Conservation (phyloP, 495 filamentous ascomycete genomes). For the Penicillium soppii region DNA sequence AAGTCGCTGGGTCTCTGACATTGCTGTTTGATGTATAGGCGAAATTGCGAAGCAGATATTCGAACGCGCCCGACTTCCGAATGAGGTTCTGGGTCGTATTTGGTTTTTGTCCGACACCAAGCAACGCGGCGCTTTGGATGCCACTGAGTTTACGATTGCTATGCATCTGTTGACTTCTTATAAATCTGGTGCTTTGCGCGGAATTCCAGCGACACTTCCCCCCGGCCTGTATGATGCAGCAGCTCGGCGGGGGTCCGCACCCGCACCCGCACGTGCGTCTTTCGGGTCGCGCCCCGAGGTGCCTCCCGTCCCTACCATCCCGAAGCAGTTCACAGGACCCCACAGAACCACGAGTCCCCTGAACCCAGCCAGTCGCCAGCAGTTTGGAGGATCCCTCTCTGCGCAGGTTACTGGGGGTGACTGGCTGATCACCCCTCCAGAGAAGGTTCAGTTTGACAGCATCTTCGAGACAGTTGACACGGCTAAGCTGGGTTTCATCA, state of each 20-base stretch:
- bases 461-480: constrained; percentile 83
- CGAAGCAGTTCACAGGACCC: constrained; percentile 69
- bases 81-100: constrained; percentile 86
- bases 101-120: constrained; percentile 94
- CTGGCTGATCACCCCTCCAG: constrained; percentile 78
- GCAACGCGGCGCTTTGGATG: constrained; percentile 82
- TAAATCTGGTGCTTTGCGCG: constrained; percentile 77
- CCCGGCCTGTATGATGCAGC: constrained; percentile 90
- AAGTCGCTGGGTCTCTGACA: background rate
- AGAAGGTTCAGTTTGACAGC: constrained; percentile 82
- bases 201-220: constrained; percentile 78
- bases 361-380: constrained; percentile 43
- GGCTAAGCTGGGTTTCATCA: constrained; percentile 74
- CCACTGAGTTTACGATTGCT: constrained; percentile 93
- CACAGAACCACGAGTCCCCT: constrained; percentile 72
- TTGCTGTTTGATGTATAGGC: constrained; percentile 38
- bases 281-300: constrained; percentile 46
- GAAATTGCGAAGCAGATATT: constrained; percentile 93
- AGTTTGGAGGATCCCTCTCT: constrained; percentile 53
- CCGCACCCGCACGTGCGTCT: constrained; percentile 46
- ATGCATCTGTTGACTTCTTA: constrained; percentile 95
- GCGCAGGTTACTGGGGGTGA: constrained; percentile 67
- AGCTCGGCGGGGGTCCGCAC: constrained; percentile 59
- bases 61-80: constrained; percentile 85
- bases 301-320: constrained; percentile 58